Evolutionary conservation across 495 filamentous ascomycete species (phyloP), one percentile per base, ranked within the genome.

Genomic region (Pseudotulostoma volvatum): DNA sequence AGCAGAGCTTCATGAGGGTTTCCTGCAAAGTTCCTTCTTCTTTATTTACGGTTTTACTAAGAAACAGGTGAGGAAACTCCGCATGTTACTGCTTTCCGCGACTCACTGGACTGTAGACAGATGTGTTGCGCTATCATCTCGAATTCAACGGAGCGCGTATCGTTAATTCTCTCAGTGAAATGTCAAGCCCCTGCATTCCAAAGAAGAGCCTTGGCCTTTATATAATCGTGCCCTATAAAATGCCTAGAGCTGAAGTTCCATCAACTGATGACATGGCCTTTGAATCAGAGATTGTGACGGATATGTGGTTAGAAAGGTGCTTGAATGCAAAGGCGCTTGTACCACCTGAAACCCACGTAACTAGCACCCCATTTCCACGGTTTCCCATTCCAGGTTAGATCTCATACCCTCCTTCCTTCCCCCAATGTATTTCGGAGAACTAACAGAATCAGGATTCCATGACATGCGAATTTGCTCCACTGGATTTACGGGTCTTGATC

Each of bases 221-320:
- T 44, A 55, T 74, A 18, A 61, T 78, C 37, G 64, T 76, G 15
- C 70, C 75, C 5, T 70, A 75, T 46, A 63, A 57, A 30, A 61
- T 58, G 9, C 53, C 57, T 9, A 49, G 42, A 23, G 46, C 49
- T 9, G 43, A 58, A 16, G 42, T 62, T 36, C 56, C 66, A 23
- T 58, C 54, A 1, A 55, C 61, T 21, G 54, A 61, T 41, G 61
- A 64, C 36, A 52, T 54, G 44, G 57, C 59, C 3, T 63, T 66
- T 23, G 62, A 56, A 40, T 59, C 61, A 38, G 55, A 58, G 23
- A 55, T 77, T 32, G 79, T 93, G 28, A 95, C 84, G 7, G 82
- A 93, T 45, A 90, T 87, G 68, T 97, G 88, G 76, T 65, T 96
- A 28, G 90, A 97, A 57, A 68, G 74, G 32, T 96, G 88, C 53